Evolutionary conservation across 768 basidiomycete species (phyloP).

Genomic region (Collybiopsis luxurians): DNA sequence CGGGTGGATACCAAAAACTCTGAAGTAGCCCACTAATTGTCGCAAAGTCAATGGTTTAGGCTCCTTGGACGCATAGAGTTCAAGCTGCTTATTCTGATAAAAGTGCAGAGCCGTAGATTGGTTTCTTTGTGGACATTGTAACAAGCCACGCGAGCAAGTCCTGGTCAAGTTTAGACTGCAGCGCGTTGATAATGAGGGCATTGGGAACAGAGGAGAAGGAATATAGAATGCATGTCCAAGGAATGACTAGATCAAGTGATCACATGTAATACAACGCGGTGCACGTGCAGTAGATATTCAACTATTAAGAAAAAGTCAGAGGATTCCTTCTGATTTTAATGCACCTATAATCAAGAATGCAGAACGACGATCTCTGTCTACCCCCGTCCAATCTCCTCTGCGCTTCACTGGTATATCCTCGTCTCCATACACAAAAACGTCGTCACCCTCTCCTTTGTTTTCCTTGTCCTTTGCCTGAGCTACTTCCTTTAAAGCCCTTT

Average conservation of each 20-base stretch:
- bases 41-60: conserved; percentile 72
- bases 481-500: conserved; percentile 25
- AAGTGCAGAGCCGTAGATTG: conserved; percentile 55
- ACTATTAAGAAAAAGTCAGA: conserved; percentile 27
- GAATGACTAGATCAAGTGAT: neutral
- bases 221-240: neutral
- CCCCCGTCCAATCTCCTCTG: conserved; percentile 72
- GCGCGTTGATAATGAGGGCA: conserved; percentile 4
- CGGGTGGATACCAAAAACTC: neutral
- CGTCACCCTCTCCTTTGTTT: conserved; percentile 34
- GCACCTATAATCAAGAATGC: conserved; percentile 80
- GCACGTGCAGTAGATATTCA: neutral
- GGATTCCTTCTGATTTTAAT: conserved; percentile 66
- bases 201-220: neutral
- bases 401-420: conserved; percentile 45
- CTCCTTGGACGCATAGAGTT: conserved; percentile 73
- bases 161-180: neutral
- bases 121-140: neutral
- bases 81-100: conserved; percentile 81
- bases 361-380: conserved; percentile 76
- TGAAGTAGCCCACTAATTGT: conserved; percentile 57
- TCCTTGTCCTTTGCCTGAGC: conserved; percentile 15
- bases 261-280: neutral
- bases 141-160: neutral
- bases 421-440: conserved; percentile 62